Conservation (phyloP, 345 rosid species). For the Laguncularia racemosa region DNA sequence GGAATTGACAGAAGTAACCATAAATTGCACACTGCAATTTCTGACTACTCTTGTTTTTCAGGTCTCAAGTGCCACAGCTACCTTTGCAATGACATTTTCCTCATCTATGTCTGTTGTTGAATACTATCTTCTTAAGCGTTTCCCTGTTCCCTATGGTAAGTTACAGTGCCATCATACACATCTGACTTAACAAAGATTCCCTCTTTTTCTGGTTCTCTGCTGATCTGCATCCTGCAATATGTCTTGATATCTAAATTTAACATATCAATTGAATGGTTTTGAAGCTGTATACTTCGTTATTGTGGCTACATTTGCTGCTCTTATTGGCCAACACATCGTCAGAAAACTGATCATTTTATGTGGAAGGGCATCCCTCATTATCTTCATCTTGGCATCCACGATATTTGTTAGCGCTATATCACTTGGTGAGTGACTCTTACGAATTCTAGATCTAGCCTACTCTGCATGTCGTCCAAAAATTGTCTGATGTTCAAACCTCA, state of each 20-base stretch:
- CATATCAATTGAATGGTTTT: background rate
- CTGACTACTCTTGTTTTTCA: conserved; percentile 9
- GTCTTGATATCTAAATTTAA: too few relatives aligned
- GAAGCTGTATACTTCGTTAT: conserved; percentile 47
- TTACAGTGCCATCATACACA: background rate
- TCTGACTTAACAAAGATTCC: background rate
- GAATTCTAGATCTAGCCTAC: background rate
- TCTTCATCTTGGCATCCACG: conserved; percentile 55
- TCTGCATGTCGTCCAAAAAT: too few relatives aligned
- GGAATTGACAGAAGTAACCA: too few relatives aligned
- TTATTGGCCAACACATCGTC: conserved; percentile 52
- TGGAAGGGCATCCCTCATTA: conserved; percentile 62
- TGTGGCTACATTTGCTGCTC: conserved; percentile 53
- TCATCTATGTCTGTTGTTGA: conserved; percentile 87
- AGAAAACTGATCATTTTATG: conserved; percentile 36
- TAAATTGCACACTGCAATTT: background rate
- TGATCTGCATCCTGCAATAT: background rate
- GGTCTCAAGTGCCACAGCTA: conserved; percentile 86
- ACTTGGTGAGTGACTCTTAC: conserved; percentile 31
- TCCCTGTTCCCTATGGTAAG: conserved; percentile 75
- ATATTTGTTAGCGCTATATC: conserved; percentile 54
- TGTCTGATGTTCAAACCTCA: background rate
- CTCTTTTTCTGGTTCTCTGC: background rate
- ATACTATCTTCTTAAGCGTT: conserved; percentile 72
- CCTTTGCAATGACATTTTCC: conserved; percentile 83